These are phyloP conservation scores for Pichia sp. DNA, from an alignment of 1,139 yeast genomes.

Conservation along the genomic window DNA sequence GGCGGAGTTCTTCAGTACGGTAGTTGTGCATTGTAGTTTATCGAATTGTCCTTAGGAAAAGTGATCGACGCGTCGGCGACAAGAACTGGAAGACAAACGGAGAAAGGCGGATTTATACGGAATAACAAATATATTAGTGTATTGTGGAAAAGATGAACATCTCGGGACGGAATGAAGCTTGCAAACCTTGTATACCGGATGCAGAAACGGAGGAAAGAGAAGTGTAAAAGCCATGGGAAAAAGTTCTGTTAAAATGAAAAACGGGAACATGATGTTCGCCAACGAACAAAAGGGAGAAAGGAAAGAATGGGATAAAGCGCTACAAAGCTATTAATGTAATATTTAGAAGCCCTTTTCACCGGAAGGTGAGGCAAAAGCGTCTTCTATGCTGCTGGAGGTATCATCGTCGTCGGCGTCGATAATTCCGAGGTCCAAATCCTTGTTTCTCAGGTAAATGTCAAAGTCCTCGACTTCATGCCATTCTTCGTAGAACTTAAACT, in stretches of 20 bases:
- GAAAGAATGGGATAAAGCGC: neutral
- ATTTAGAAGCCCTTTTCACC: neutral
- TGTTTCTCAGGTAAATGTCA: slow-evolving; percentile 30
- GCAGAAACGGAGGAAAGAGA: neutral
- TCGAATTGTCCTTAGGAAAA: too few species aligned
- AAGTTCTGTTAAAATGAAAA: neutral
- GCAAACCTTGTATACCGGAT: neutral
- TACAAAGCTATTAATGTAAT: neutral
- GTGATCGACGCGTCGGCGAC: neutral
- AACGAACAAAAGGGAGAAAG: neutral
- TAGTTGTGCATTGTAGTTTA: too few species aligned
- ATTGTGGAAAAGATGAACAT: too few species aligned
- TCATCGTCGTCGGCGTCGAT: slow-evolving; percentile 1
- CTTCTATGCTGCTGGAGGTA: neutral
- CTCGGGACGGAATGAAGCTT: too few species aligned
- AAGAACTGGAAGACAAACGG: neutral
- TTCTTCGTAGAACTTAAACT: slow-evolving; percentile 26
- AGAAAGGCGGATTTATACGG: neutral
- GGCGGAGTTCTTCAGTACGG: too few species aligned
- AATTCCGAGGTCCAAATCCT: neutral
- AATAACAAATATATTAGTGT: too few species aligned
- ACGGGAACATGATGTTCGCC: neutral
- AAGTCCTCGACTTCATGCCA: slow-evolving; percentile 54
- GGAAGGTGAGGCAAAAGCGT: neutral
- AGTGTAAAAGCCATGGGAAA: neutral